These are phyloP conservation scores for Ceratobasidium sp. DNA, from an alignment of 1,284 basidiomycete genomes.

Conservation along the genomic window DNA sequence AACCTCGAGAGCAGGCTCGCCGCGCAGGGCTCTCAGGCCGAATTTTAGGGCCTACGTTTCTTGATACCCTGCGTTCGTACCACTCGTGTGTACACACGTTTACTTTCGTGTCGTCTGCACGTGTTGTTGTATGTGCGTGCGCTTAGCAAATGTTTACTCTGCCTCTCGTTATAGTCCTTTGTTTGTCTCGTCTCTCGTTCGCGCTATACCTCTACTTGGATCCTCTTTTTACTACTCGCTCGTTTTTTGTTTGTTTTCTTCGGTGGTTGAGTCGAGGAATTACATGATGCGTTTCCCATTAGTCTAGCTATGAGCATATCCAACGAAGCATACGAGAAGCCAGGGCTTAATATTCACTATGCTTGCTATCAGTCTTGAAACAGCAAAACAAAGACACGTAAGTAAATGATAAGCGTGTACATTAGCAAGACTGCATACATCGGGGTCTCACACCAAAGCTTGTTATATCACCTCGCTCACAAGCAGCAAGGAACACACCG, in stretches of 20 bases:
- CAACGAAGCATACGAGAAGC: too few relatives aligned
- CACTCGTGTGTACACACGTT: neutral
- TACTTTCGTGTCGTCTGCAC: neutral
- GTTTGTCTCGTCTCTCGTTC: constrained; percentile 27
- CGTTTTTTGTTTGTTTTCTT: constrained; percentile 18
- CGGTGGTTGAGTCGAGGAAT: constrained; percentile 21
- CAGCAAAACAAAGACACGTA: too few relatives aligned
- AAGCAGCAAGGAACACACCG: too few relatives aligned
- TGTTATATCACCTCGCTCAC: too few relatives aligned
- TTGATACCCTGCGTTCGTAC: constrained; percentile 29
- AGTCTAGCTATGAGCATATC: neutral
- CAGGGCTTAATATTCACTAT: too few relatives aligned
- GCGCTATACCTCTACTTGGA: constrained; percentile 40
- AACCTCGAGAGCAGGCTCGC: constrained; percentile 91
- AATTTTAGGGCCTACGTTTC: constrained; percentile 47
- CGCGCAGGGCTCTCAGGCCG: constrained; percentile 73
- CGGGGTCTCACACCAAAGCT: too few relatives aligned
- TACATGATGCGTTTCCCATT: constrained; percentile 8
- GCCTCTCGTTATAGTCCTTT: neutral
- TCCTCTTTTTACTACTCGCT: constrained; percentile 34
- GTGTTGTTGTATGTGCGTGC: neutral
- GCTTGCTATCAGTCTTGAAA: too few relatives aligned
- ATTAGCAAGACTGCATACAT: too few relatives aligned
- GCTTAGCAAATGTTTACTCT: too few relatives aligned
- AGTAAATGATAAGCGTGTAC: too few relatives aligned